These are phyloP conservation scores for Phytophthora pini DNA, from an alignment of 352 stramenopile genomes.

Conservation along the genomic window DNA sequence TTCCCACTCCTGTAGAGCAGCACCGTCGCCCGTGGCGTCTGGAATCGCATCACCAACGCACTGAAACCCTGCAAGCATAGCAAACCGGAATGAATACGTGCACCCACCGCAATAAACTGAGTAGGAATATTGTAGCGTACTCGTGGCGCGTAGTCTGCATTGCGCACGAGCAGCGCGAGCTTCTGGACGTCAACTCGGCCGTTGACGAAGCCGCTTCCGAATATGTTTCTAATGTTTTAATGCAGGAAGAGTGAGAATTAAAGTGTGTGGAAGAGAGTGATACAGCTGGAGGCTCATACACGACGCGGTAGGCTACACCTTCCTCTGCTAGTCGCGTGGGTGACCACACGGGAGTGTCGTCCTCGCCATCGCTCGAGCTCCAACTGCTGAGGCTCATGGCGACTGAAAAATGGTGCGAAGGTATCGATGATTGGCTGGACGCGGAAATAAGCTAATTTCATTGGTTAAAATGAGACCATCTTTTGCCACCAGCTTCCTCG, in stretches of 20 bases:
- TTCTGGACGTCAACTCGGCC: constrained; percentile 61
- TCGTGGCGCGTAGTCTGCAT: constrained; percentile 70
- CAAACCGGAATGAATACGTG: not conserved
- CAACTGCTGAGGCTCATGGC: constrained; percentile 32
- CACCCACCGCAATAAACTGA: not conserved
- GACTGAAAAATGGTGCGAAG: constrained; percentile 21
- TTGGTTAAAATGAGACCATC: constrained; percentile 4
- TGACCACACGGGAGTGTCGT: constrained; percentile 40
- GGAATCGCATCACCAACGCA: constrained; percentile 73
- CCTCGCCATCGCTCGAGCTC: constrained; percentile 33
- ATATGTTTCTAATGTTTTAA: constrained; percentile 53
- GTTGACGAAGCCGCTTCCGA: constrained; percentile 66
- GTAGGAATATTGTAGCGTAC: constrained; percentile 26
- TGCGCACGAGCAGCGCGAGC: constrained; percentile 72
- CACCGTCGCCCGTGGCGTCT: constrained; percentile 58
- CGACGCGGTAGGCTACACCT: constrained; percentile 61
- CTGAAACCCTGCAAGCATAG: constrained; percentile 52
- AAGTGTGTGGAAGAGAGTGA: not conserved
- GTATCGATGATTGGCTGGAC: constrained; percentile 27
- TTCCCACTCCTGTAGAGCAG: constrained; percentile 75
- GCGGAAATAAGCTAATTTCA: not conserved
- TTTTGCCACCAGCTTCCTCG: too few relatives aligned
- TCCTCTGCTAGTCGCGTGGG: constrained; percentile 49
- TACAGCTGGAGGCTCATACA: constrained; percentile 41
- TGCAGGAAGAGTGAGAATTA: constrained; percentile 2